Percentiles rank a stretch among this genome's conserved stretches.
Evolutionary conservation across 805 yeast species (phyloP).

Genomic region (Pichia kluyveri): DNA sequence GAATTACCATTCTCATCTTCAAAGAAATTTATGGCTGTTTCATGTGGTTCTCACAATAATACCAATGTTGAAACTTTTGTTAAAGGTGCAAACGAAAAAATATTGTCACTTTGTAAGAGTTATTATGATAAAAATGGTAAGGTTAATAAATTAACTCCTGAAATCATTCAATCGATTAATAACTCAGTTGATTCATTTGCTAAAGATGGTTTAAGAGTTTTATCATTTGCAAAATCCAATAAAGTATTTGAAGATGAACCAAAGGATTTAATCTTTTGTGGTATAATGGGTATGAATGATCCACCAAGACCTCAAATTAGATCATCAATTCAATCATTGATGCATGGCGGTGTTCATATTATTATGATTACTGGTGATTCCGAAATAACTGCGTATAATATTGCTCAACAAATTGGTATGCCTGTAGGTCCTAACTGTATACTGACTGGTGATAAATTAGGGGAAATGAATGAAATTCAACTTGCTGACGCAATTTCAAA

Average conservation of each 20-base stretch:
- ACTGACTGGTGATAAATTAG: conserved; percentile 78
- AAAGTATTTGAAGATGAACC: conserved; percentile 37
- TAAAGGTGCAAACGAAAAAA: conserved; percentile 85
- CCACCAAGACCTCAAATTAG: conserved; percentile 92
- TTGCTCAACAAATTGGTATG: conserved; percentile 87
- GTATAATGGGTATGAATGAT: conserved; percentile 92
- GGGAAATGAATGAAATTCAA: conserved; percentile 60
- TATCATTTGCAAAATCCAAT: conserved; percentile 61
- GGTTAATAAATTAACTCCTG: conserved; percentile 46
- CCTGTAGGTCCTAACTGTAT: conserved; percentile 61
- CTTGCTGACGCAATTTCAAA: conserved; percentile 68
- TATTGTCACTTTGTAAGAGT: conserved; percentile 51
- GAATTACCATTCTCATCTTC: conserved; percentile 82
- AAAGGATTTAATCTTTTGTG: conserved; percentile 62
- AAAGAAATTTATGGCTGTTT: conserved; percentile 87
- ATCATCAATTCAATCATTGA: conserved; percentile 60
- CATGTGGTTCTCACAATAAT: conserved; percentile 41
- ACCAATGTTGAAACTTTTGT: conserved; percentile 52
- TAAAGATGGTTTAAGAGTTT: conserved; percentile 73
- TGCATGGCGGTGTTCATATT: conserved; percentile 94
- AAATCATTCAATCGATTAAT: conserved; percentile 36
- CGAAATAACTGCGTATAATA: conserved; percentile 76
- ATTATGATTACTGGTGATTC: conserved; percentile 97
- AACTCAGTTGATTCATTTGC: conserved; percentile 62
- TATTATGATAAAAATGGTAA: conserved; percentile 55